These are phyloP conservation scores for Pyrenochaeta sp. DNA, from an alignment of 2,329 filamentous ascomycete genomes.

Conservation along the genomic window DNA sequence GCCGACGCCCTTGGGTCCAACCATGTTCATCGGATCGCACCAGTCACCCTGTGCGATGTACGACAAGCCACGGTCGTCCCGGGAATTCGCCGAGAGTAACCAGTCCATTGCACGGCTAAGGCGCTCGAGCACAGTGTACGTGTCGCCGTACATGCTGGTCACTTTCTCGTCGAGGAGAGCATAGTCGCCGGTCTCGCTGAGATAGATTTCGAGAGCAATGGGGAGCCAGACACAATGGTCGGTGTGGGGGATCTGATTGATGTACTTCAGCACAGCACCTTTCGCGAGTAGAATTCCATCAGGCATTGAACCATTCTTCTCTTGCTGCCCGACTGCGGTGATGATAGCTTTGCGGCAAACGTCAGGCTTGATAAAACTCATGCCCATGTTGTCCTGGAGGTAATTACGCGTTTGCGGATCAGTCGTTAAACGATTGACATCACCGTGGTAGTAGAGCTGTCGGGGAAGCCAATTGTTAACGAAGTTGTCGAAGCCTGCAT, in stretches of 20 bases:
- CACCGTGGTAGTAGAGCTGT: slow-evolving; percentile 66
- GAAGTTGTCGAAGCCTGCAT: slow-evolving; percentile 63
- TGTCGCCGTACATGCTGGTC: slow-evolving; percentile 52
- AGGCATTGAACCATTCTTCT: slow-evolving; percentile 64
- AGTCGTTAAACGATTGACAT: slow-evolving; percentile 65
- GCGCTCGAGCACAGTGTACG: slow-evolving; percentile 62
- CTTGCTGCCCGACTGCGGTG: slow-evolving; percentile 61
- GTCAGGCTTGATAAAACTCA: slow-evolving; percentile 63
- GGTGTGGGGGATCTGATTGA: slow-evolving; percentile 67
- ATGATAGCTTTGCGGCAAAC: slow-evolving; percentile 60
- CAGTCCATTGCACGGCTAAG: slow-evolving; percentile 66
- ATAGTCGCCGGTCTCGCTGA: slow-evolving; percentile 64
- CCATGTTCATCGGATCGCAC: slow-evolving; percentile 70
- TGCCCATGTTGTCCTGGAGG: slow-evolving; percentile 68
- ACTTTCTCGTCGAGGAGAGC: slow-evolving; percentile 57
- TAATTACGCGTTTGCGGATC: slow-evolving; percentile 68
- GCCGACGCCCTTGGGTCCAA: slow-evolving; percentile 64
- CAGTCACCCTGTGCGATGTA: slow-evolving; percentile 67
- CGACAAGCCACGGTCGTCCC: slow-evolving; percentile 62
- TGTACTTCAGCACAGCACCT: slow-evolving; percentile 66
- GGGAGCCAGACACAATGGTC: slow-evolving; percentile 68
- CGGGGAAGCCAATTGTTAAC: slow-evolving; percentile 67
- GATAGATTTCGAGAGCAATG: slow-evolving; percentile 62
- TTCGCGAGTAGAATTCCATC: slow-evolving; percentile 63
- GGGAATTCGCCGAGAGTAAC: slow-evolving; percentile 54